Conservation (phyloP, 2,329 filamentous ascomycete species). For the Parafenestella ontariensis region DNA sequence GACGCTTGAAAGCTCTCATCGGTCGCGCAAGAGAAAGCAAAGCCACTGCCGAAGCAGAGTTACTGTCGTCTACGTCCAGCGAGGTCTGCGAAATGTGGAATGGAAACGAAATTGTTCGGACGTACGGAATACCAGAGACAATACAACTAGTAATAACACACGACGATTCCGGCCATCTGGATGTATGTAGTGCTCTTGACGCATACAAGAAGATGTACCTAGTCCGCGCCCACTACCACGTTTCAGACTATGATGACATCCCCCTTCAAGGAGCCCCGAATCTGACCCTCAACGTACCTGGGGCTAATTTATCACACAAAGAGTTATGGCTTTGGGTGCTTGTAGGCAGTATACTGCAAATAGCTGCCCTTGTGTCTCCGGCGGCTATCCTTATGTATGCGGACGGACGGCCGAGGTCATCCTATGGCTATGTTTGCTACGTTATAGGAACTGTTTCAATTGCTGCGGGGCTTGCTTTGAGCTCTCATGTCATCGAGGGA, state of each 20-base stretch:
- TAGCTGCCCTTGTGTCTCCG: background rate
- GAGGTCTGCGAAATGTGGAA: conserved; percentile 37
- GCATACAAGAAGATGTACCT: background rate
- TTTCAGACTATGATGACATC: background rate
- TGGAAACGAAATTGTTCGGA: conserved; percentile 20
- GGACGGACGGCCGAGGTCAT: background rate
- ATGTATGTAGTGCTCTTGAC: background rate
- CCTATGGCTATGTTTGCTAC: background rate
- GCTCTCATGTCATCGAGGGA: background rate
- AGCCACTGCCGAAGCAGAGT: background rate
- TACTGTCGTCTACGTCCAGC: conserved; percentile 23
- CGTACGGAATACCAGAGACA: background rate
- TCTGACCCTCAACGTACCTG: background rate
- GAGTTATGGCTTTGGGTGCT: background rate
- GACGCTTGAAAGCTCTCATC: conserved; percentile 48
- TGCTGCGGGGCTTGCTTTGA: background rate
- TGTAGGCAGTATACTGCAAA: background rate
- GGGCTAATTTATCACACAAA: background rate
- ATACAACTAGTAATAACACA: background rate
- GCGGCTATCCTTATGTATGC: background rate
- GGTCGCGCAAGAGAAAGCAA: conserved; percentile 25
- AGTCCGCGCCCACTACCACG: too few relatives aligned
- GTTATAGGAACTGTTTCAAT: background rate
- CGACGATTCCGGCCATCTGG: background rate
- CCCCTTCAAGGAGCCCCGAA: background rate